Evolutionary conservation across 2,329 filamentous ascomycete genomes (phyloP).

Genomic region (Claviceps humidiphila): DNA sequence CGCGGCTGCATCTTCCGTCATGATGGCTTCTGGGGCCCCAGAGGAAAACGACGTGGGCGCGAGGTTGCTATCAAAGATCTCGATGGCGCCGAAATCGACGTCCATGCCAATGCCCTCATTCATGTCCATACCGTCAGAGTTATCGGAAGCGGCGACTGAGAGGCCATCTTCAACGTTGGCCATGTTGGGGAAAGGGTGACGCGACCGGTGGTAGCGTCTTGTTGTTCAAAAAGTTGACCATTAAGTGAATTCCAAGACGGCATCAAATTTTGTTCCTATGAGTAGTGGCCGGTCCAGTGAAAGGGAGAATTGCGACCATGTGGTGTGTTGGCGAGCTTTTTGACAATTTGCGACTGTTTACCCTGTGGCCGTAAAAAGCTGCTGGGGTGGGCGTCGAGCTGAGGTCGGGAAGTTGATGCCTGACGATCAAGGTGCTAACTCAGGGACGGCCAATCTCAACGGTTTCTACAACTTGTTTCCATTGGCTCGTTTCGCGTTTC

Average conservation of each 20-base stretch:
- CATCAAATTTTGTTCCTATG: constrained; percentile 15
- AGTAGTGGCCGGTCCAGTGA: constrained; percentile 18
- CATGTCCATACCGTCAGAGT: constrained; percentile 12
- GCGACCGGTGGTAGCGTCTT: neutral
- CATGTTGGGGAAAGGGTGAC: constrained; percentile 8
- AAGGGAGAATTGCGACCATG: constrained; percentile 21
- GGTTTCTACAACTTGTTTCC: neutral
- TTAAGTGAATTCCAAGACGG: constrained; percentile 6
- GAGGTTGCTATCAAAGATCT: constrained; percentile 26
- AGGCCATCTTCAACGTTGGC: constrained; percentile 13
- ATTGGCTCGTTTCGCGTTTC: neutral
- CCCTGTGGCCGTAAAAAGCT: constrained; percentile 12
- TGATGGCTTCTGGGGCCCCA: constrained; percentile 19
- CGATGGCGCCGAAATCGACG: constrained; percentile 21
- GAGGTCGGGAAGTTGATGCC: constrained; percentile 7
- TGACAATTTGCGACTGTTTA: constrained; percentile 7
- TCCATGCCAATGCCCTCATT: constrained; percentile 13
- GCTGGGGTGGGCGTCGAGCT: constrained; percentile 4
- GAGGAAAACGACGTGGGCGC: constrained; percentile 18
- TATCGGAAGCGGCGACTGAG: constrained; percentile 13
- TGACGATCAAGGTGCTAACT: constrained; percentile 8
- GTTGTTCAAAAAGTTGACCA: constrained; percentile 1
- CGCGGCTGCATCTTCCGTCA: constrained; percentile 13
- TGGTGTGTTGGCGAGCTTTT: constrained; percentile 17
- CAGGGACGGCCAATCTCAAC: neutral